Base-by-base conservation (phyloP, 257 asterid species). In the Scutellaria minor region DNA sequence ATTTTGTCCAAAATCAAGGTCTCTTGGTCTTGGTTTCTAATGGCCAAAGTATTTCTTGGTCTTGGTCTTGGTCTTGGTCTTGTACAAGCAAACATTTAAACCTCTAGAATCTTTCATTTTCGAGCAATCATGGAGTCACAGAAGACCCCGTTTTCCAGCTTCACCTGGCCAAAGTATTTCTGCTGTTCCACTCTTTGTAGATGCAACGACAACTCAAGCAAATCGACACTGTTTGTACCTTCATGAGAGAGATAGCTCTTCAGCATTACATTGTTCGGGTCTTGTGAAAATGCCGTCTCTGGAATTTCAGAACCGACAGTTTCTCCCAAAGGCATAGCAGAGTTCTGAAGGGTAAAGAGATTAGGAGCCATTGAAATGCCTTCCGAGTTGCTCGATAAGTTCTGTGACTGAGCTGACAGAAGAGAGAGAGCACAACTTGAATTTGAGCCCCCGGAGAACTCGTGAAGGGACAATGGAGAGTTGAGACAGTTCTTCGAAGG, bases 401-500 rank as follows among this genome's bases (percentile, higher is more conserved):
- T 75, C 48, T 83, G 80, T 44, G 83, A 76, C 39, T 78, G 78
- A 78, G 79, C 48, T 86, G 95, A 90, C 97, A 90, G 97, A 90
- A 88, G 90, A 90, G 90, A 90, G 97, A 69, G 89, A 88, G 90
- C 95, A 78, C 76, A 45, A 66, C 65, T 18, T 22, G 86, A 82
- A 71, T 75, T 79, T 59, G 83, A 64, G 61, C 77, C 65, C 80
- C 9, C 55, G 8, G 76, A 62, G 9, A 77, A 42, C 71, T 81
- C 85, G 9, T 48, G 78, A 64, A 76, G 52, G 5, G 81, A 59
- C 12, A 45, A 58, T 51, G 82, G 56, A 0, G 75, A 6, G n/a
- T 70, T 59, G 62, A 46, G 65, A 53, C 54, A 78, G 64, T 70
- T 71, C 71, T 42, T 40, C 4, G 81, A 45, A 41, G 70, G 85